Evolutionary conservation across 2,329 filamentous ascomycete genomes (phyloP), one percentile per base, ranked within the genome.

Genomic region (Trichoderma hamatum): DNA sequence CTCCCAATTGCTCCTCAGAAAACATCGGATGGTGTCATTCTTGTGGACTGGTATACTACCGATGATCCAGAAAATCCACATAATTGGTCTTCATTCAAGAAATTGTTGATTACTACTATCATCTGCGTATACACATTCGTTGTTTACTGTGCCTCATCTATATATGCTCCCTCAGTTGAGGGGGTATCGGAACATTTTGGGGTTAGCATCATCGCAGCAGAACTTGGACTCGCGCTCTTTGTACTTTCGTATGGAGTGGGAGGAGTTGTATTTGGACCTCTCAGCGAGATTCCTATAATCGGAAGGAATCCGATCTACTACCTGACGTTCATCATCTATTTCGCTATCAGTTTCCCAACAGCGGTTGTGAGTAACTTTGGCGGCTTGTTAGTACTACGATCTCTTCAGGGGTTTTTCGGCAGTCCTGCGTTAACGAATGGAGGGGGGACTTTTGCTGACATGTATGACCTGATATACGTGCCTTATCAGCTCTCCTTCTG

Each of bases 351-450:
- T 21, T 30, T 59, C 36, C 24, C 24, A 9, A 59, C 56, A 21
- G 56, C 56, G 11, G n/a, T 34, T 32, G 56, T 59, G 26, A n/a
- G 16, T 28, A 59, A 59, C 30, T 59, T 34, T 21, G 26, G 14
- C 26, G 88, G 88, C 0, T 81, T 92, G 10, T 83, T 91, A 72
- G 86, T 90, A 4, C 79, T 89, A 2, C 84, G 88, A 1, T 90
- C 90, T 77, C 76, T 90, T 2, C 86, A 87, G 68, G 89, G 88
- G 0, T 89, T 90, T 81, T 89, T 90, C 71, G 88, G 88, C 7
- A 86, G 83, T 5, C 89, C 89, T 0, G 88, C 86, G 75, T 79
- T 92, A 3, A 88, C 89, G 0, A 90, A 84, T 0, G 84, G 84
- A 5, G 84, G 80, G 21, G 84, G 84, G 1, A 82, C 83, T 0